A percentile compares a stretch with the other conserved stretches of the same genome.
Evolutionary conservation across 73 alveolate genomes (phyloP).

Genomic region (Paramecium tetraurelia): DNA sequence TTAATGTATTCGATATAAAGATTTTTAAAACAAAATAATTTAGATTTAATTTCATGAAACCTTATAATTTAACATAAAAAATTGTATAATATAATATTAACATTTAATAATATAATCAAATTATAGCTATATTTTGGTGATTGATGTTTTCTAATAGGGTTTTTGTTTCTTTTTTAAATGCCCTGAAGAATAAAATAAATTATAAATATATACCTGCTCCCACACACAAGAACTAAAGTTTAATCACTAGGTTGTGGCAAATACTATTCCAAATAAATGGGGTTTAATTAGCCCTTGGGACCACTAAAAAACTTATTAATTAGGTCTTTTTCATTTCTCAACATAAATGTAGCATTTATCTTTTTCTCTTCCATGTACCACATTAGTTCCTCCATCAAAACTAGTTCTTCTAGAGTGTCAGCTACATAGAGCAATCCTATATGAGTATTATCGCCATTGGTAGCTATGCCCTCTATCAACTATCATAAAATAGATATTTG

Average conservation of each 20-base stretch:
- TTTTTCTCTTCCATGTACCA: slow-evolving; percentile 39
- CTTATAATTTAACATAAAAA: not conserved
- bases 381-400: not conserved
- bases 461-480: slow-evolving; percentile 47
- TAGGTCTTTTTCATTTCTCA: not conserved
- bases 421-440: slow-evolving; percentile 4
- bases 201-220: not conserved
- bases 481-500: not conserved
- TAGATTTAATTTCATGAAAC: not conserved
- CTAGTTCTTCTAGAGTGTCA: slow-evolving; percentile 11
- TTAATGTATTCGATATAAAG: not conserved
- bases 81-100: not conserved
- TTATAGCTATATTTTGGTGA: not conserved
- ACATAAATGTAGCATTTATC: not conserved
- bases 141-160: not conserved
- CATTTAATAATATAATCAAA: not conserved
- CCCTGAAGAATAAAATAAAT: not conserved
- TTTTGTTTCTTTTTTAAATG: not conserved
- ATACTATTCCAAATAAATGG: not conserved
- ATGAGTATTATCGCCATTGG: slow-evolving; percentile 49
- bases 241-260: slow-evolving; percentile 16
- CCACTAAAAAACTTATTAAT: not conserved
- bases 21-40: not conserved
- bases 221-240: not conserved
- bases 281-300: not conserved